phyloP scores from a whole-genome alignment of 225 moss, liverwort and hornwort genomes.

The Sphagnum tenellum region DNA sequence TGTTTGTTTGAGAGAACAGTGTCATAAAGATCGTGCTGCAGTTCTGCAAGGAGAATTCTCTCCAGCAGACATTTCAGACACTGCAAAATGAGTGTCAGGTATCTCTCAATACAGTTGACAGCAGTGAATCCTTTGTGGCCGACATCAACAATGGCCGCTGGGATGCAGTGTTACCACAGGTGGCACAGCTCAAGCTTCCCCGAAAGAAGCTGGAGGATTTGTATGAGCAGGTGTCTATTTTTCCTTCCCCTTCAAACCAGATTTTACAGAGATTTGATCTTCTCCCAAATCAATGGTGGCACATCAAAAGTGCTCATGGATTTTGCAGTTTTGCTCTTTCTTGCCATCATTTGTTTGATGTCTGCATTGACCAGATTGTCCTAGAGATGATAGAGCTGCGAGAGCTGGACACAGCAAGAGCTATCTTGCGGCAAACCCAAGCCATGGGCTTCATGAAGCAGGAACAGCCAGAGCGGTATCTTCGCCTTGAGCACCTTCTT shows the following conservation, averaged over 20 bases:
- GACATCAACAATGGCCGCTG: constrained; percentile 99
- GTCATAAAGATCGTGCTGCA: constrained; percentile 98
- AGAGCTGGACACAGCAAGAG: constrained; percentile 96
- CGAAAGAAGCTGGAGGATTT: constrained; percentile 97
- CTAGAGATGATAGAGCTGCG: constrained; percentile 99
- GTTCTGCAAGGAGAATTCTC: constrained; percentile 98
- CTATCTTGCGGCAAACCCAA: constrained; percentile 94
- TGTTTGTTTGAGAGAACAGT: constrained; percentile 25
- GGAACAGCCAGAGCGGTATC: constrained; percentile 97
- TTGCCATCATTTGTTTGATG: too few species aligned
- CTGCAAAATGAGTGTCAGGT: constrained; percentile 99
- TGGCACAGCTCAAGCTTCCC: constrained; percentile 98
- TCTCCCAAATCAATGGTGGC: too few species aligned
- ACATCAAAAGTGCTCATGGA: too few species aligned
- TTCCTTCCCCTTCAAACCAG: background rate
- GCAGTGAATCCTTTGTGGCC: constrained; percentile 84
- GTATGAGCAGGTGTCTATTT: constrained; percentile 71
- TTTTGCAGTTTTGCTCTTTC: too few species aligned
- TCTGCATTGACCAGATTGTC: constrained; percentile 54
- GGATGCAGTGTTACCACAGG: constrained; percentile 97
- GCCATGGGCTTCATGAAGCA: constrained; percentile 99
- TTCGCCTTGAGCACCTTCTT: constrained; percentile 92
- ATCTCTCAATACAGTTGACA: constrained; percentile 95
- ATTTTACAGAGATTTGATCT: too few species aligned
- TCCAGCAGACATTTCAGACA: constrained; percentile 98